Evolutionary conservation across 2,329 filamentous ascomycete genomes (phyloP), one percentile per base, ranked within the genome.

Genomic region (Kalmusia sp.): DNA sequence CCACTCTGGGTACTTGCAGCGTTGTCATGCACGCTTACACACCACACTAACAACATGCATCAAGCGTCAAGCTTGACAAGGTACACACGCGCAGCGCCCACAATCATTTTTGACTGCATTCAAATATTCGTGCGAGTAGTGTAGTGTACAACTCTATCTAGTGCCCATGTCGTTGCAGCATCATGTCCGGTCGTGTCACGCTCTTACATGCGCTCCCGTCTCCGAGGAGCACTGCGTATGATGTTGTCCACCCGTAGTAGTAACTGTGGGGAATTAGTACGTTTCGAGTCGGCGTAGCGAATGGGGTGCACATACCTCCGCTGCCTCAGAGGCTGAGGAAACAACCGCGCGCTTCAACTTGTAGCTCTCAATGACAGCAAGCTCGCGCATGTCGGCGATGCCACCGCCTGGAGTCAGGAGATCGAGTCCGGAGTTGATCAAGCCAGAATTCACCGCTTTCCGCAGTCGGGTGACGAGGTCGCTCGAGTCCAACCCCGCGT

Each of bases 271-370:
- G 49, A 34, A 39, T 79, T 64, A 78, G 73, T 53, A 53, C 43
- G 43, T 58, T 52, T 48, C 39, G 39, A 50, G 39, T 25, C 35
- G 6, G 38, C 47, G 41, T 31, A 21, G 37, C 34, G 39, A 54
- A 48, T 55, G 17, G 40, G 39, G 28, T 49, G 35, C 28, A 74
- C 87, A 80, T 82, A 96, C 92, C 85, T 99, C 95, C 62, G 95
- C 93, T 58, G 95, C 95, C 79, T 99, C 95, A 53, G 92, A 96
- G 19, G 95, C 95, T 57, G 92, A 96, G 48, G 90, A 96, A 46
- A 99, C 95, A 49, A 99, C 95, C n/a, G 95, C 95, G 74, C 87
- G 89, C 86, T 99, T 99, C 74, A 99, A 80, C 84, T 99, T 99
- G 83, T 97, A 98, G 76, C 92, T 96, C 80, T 99, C 95, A 63